Evolutionary conservation across 306 rosid genomes (phyloP).

Genomic region (Arachis stenosperma): DNA sequence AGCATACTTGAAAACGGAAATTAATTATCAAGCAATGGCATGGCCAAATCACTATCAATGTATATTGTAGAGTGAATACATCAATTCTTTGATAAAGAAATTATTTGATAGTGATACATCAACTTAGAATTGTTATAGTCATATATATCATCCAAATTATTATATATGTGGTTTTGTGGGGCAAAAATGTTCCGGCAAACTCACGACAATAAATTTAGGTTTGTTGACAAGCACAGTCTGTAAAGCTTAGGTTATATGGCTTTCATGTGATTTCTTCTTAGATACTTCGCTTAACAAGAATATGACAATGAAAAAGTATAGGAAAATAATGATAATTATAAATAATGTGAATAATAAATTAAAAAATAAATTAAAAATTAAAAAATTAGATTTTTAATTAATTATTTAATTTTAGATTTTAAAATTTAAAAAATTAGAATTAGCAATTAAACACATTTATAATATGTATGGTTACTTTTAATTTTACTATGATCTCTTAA

Average conservation of each 20-base stretch:
- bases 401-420: too few species aligned
- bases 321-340: too few species aligned
- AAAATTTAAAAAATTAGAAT: too few species aligned
- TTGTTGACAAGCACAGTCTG: conserved; percentile 22
- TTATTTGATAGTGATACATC: conserved; percentile 41
- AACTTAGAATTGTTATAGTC: conserved; percentile 16
- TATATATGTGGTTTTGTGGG: conserved; percentile 19
- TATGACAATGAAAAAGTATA: not conserved
- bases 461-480: too few species aligned
- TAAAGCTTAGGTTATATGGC: conserved; percentile 32
- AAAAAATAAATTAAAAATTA: too few species aligned
- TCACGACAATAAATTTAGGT: conserved; percentile 14
- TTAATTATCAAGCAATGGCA: not conserved
- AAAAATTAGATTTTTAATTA: too few species aligned
- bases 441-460: too few species aligned
- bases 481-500: too few species aligned
- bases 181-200: conserved; percentile 35
- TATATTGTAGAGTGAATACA: conserved; percentile 15
- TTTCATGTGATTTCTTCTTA: not conserved
- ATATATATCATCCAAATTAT: conserved; percentile 27
- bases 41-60: conserved; percentile 26
- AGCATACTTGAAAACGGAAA: conserved; percentile 1
- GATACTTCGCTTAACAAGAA: not conserved
- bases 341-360: too few species aligned
- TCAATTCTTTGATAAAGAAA: conserved; percentile 20